phyloP scores from a whole-genome alignment of 2,329 filamentous ascomycete genomes.

The Colletotrichum echinochloae region DNA sequence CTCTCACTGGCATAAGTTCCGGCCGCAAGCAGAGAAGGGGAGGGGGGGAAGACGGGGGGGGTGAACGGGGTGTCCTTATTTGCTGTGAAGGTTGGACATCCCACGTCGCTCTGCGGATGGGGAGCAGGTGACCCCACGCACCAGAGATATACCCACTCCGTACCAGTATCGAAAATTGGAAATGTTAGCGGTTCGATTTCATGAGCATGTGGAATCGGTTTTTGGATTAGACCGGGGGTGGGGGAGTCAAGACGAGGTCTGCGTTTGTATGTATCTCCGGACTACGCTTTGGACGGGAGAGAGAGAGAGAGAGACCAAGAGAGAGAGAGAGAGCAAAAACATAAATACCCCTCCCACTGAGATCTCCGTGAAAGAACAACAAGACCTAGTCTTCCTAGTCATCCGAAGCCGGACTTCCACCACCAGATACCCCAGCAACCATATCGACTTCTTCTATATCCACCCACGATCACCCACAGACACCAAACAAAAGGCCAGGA shows the following conservation, averaged over 20 bases:
- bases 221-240: background rate
- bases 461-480: background rate
- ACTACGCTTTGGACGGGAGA: background rate
- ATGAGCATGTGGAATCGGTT: background rate
- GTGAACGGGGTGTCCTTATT: background rate
- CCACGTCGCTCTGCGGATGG: background rate
- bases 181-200: background rate
- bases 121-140: slow-evolving; percentile 3
- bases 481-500: background rate
- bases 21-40: background rate
- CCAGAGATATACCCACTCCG: background rate
- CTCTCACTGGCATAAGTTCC: background rate
- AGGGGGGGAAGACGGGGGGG: background rate
- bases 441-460: background rate
- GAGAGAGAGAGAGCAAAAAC: background rate
- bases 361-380: background rate
- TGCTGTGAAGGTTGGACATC: background rate
- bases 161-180: background rate
- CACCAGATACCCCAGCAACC: background rate
- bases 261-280: background rate
- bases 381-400: background rate
- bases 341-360: slow-evolving; percentile 13
- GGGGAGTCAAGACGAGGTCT: background rate
- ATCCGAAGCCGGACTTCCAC: slow-evolving; percentile 13
- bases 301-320: too few relatives aligned